Evolutionary conservation across 768 basidiomycete species (phyloP).

Genomic region (Panaeolus cyanescens): DNA sequence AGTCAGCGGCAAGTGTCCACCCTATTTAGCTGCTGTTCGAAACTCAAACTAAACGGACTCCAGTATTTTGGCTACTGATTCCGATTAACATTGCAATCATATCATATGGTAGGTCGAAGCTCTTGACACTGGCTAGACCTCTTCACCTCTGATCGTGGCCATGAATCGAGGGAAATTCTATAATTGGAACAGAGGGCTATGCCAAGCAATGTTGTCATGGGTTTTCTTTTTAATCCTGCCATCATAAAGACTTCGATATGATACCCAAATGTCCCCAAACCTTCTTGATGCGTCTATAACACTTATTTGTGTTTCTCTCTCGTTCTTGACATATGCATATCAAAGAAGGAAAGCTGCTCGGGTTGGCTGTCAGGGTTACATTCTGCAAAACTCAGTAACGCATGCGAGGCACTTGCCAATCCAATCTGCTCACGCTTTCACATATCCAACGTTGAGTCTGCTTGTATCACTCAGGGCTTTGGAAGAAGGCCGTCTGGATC

Average conservation of each 20-base stretch:
- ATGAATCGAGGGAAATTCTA: background rate
- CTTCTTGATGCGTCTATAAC: constrained; percentile 11
- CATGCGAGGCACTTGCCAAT: constrained; percentile 55
- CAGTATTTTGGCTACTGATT: no score
- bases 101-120: no score
- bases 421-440: constrained; percentile 52
- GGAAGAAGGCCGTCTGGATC: constrained; percentile 47
- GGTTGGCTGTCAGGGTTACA: constrained; percentile 27
- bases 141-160: background rate
- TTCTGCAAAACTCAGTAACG: constrained; percentile 53
- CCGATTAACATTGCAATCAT: no score
- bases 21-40: no score
- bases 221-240: background rate
- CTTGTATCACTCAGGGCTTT: constrained; percentile 58
- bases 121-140: background rate
- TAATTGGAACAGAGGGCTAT: constrained; percentile 4
- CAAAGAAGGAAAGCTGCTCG: constrained; percentile 6
- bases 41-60: no score
- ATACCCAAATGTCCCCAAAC: background rate
- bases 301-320: constrained; percentile 13
- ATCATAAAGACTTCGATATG: background rate
- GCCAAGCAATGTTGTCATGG: constrained; percentile 5
- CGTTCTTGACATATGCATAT: constrained; percentile 10
- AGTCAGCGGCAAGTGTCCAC: no score
- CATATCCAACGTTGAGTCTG: constrained; percentile 59